These are phyloP conservation scores for Phytopythium oedochilum DNA, from an alignment of 352 stramenopile species.

Conservation along the genomic window DNA sequence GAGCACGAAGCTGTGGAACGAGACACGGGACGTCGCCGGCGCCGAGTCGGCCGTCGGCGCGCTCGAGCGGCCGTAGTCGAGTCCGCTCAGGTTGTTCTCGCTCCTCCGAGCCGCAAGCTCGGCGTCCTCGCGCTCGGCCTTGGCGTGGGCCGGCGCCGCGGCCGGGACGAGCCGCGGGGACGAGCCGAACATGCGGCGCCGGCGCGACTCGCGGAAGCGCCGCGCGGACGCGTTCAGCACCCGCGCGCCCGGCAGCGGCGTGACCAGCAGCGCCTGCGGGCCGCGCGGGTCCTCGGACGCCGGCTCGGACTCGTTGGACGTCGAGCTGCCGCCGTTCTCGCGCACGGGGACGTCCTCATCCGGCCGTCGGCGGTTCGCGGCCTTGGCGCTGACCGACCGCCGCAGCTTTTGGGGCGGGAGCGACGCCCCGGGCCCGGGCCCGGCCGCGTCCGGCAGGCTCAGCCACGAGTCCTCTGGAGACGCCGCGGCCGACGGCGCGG, in stretches of 20 bases:
- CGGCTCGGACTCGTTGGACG: conserved; percentile 40
- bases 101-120: neutral
- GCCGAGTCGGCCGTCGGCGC: conserved; percentile 10
- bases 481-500: too few species aligned
- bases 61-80: conserved; percentile 10
- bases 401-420: neutral
- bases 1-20: conserved; percentile 13
- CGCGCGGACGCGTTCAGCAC: neutral
- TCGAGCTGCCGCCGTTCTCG: conserved; percentile 28
- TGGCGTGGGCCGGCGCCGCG: neutral
- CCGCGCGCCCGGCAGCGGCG: conserved; percentile 7
- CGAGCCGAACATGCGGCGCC: neutral
- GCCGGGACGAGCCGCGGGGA: neutral
- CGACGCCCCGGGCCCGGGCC: neutral
- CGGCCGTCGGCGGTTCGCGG: conserved; percentile 3
- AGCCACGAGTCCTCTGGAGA: conserved; percentile 28
- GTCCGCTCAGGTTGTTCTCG: conserved; percentile 1
- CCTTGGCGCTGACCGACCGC: neutral
- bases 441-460: conserved; percentile 18
- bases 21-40: conserved; percentile 3
- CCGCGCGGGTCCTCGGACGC: conserved; percentile 20
- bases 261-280: conserved; percentile 12
- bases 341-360: neutral
- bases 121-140: neutral
- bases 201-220: conserved; percentile 2